Evolutionary conservation across 139 green algal species (phyloP).

Genomic region (Volvox africanus): DNA sequence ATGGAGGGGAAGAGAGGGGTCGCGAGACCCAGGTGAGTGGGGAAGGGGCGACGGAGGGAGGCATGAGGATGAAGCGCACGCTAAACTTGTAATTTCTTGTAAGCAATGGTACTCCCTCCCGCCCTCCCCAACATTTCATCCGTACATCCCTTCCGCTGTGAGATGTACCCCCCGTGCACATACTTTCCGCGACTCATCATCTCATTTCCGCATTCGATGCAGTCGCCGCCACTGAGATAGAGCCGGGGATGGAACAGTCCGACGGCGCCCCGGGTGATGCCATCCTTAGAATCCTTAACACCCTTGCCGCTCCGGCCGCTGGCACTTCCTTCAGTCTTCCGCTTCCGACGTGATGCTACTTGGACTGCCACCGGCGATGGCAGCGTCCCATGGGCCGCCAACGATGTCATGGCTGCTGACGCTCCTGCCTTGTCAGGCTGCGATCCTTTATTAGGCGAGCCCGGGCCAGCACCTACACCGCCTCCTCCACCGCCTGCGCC

Average conservation of each 20-base stretch:
- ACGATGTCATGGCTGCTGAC: background rate
- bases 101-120: background rate
- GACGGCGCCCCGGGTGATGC: background rate
- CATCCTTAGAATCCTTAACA: too few species aligned
- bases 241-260: conserved; percentile 29
- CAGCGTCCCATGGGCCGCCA: background rate
- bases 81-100: background rate
- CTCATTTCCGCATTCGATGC: conserved; percentile 13
- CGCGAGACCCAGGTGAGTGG: background rate
- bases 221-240: conserved; percentile 31
- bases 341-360: background rate
- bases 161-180: background rate
- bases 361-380: conserved; percentile 12
- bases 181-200: conserved; percentile 36
- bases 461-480: background rate
- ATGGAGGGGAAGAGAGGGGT: background rate
- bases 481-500: too few species aligned
- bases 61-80: background rate
- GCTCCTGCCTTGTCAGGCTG: background rate
- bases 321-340: background rate
- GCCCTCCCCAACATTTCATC: background rate
- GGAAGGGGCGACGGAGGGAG: background rate
- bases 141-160: background rate
- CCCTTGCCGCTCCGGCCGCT: background rate
- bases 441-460: too few species aligned